A percentile compares a stretch with the other conserved stretches of the same genome.
phyloP scores from a whole-genome alignment of 768 basidiomycete genomes.

The Lentinula boryana region DNA sequence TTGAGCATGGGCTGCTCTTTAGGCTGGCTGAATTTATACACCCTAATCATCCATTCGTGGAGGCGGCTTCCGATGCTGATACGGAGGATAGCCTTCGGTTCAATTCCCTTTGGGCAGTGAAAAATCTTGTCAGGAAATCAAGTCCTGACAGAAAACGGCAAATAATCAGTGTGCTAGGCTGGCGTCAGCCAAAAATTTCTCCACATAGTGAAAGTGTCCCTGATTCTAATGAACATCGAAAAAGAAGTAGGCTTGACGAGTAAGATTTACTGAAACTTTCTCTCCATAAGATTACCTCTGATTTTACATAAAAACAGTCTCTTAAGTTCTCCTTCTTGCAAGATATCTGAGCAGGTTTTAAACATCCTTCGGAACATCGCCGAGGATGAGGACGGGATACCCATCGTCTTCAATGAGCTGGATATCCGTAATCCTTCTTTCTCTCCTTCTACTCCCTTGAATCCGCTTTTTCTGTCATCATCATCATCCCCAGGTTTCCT shows the following conservation, averaged over 20 bases:
- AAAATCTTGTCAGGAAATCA: conserved; percentile 73
- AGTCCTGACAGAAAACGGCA: conserved; percentile 51
- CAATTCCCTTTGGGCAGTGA: conserved; percentile 82
- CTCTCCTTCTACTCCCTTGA: conserved; percentile 19
- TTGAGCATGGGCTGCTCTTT: conserved; percentile 63
- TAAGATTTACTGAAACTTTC: background rate
- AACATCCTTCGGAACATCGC: conserved; percentile 63
- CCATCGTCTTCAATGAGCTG: conserved; percentile 51
- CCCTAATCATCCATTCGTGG: conserved; percentile 10
- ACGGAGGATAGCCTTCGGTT: conserved; percentile 53
- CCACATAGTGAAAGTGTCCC: background rate
- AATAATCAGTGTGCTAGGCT: conserved; percentile 67
- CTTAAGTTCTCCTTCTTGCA: conserved; percentile 29
- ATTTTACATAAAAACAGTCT: conserved; percentile 16
- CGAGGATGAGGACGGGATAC: conserved; percentile 58
- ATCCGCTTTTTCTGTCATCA: conserved; percentile 28
- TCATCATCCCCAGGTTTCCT: background rate
- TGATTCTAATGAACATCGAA: background rate
- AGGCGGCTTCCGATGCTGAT: background rate
- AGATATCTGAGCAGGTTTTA: conserved; percentile 68
- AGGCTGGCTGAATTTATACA: conserved; percentile 56
- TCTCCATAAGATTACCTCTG: background rate
- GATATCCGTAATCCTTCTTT: background rate
- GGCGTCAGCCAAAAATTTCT: conserved; percentile 47
- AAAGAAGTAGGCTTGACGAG: background rate